Conservation (phyloP, 1,284 basidiomycete genomes). For the Tilletia indica region DNA sequence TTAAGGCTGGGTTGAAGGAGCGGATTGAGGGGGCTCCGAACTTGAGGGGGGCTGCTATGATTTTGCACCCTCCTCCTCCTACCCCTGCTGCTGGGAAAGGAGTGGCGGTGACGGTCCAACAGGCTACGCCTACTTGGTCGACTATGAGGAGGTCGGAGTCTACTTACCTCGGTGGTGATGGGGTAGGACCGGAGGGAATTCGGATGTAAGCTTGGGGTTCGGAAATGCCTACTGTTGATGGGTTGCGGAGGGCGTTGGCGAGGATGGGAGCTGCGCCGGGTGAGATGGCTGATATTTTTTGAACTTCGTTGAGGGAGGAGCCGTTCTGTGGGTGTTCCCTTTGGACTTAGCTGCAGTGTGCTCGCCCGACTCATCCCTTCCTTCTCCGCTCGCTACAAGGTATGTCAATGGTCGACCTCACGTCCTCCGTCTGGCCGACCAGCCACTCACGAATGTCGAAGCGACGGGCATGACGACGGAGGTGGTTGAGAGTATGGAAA, state of each 20-base stretch:
- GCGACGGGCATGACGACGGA: conserved; percentile 88
- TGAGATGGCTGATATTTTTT: conserved; percentile 40
- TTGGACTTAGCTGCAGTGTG: no score
- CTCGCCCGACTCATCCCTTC: no score
- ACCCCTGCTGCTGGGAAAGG: conserved; percentile 23
- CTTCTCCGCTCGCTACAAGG: background rate
- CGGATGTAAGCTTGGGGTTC: conserved; percentile 49
- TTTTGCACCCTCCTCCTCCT: conserved; percentile 35
- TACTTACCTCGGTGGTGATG: background rate
- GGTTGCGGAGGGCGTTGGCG: conserved; percentile 46
- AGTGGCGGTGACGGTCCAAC: conserved; percentile 9
- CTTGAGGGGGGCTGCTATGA: conserved; percentile 44
- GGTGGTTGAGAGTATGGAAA: conserved; percentile 91
- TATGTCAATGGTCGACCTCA: conserved; percentile 70
- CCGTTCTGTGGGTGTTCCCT: conserved; percentile 36
- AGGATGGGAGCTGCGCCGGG: conserved; percentile 47
- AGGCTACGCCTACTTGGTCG: conserved; percentile 25
- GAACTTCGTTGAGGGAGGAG: conserved; percentile 53
- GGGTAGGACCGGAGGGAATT: conserved; percentile 23
- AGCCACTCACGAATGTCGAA: conserved; percentile 54
- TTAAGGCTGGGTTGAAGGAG: conserved; percentile 23
- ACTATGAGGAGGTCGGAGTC: background rate
- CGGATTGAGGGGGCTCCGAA: conserved; percentile 54
- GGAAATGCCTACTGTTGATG: conserved; percentile 55
- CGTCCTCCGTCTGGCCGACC: conserved; percentile 79